Base-by-base conservation (phyloP, 2,329 filamentous ascomycete genomes). In the Lachnellula cervina region DNA sequence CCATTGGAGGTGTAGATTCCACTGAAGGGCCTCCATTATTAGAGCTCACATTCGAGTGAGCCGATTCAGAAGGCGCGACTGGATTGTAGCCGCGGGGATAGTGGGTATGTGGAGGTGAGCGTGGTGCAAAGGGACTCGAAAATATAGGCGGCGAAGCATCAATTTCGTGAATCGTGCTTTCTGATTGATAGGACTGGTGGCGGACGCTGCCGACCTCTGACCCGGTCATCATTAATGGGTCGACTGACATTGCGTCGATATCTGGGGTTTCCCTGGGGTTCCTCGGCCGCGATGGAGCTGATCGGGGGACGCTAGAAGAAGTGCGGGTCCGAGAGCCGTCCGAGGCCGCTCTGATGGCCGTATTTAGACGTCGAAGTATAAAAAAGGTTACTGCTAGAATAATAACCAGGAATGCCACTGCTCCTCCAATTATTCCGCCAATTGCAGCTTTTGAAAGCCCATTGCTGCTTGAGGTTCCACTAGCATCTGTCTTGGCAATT, bases 361-460 rank as follows among this genome's bases (percentile, higher is more conserved):
- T 57, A 35, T 66, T 80, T 16, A 83, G 72, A 9, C 75, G 76
- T 1, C 76, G 73, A 46, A 83, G 71, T 47, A 83, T 75, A 49
- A 81, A 68, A 57, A 72, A 77, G 2, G 79, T 71, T 0, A 74
- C 74, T 2, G 73, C 68, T 5, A 83, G 40, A 11, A 82, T 71
- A 25, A 77, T 69, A 1, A 80, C 54, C 2, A 84, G 68, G 11
- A 83, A 64, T 0, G 71, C 73, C 2, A 79, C 69, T 13, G 76
- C 76, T 1, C 78, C 80, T 2, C 74, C 77, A 35, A 83, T 73
- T 21, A 83, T 80, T 2, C 81, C 81, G 2, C 76, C 80, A 2
- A 84, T 69, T 25, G 76, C 71, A n/a, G 60, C 48, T 6, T 57
- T 65, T 21, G 63, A 62, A 19, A 68, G 59, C 3, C 67, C 66